phyloP scores from a whole-genome alignment of 1,139 yeast species.

The Wickerhamiella infanticola region DNA sequence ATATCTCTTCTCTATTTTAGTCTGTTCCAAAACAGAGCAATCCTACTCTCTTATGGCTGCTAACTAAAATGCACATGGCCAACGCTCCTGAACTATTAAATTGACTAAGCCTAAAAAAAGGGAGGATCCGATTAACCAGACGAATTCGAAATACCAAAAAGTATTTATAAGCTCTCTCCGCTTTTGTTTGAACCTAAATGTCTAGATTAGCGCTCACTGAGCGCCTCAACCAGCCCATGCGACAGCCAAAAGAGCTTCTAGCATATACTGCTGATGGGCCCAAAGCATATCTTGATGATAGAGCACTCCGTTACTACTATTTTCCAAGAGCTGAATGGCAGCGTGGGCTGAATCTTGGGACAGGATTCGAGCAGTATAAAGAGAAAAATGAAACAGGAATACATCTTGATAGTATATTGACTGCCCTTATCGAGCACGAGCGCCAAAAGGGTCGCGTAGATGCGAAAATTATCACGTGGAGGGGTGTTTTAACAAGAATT shows the following conservation, averaged over 20 bases:
- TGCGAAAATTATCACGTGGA: conserved; percentile 61
- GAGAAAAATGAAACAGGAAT: conserved; percentile 39
- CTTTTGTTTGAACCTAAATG: not conserved
- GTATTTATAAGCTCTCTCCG: too few species aligned
- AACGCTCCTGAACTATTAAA: too few species aligned
- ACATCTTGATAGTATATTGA: conserved; percentile 44
- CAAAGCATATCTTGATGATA: conserved; percentile 36
- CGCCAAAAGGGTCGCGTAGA: conserved; percentile 28
- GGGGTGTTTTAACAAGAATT: conserved; percentile 63
- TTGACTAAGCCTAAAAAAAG: too few species aligned
- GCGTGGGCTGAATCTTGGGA: conserved; percentile 40
- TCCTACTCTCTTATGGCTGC: too few species aligned
- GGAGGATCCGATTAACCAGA: too few species aligned
- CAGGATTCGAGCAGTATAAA: conserved; percentile 47
- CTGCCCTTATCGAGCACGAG: conserved; percentile 44
- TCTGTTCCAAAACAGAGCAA: too few species aligned
- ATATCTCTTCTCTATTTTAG: too few species aligned
- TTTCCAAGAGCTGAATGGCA: conserved; percentile 50
- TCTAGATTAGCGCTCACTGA: conserved; percentile 17
- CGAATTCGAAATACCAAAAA: too few species aligned
- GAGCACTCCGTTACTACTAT: conserved; percentile 51
- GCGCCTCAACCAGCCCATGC: conserved; percentile 24
- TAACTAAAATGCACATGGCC: too few species aligned
- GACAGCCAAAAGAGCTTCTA: conserved; percentile 64
- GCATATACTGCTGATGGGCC: conserved; percentile 41